Base-by-base conservation (phyloP, 345 rosid species). In the Pistacia integerrima region DNA sequence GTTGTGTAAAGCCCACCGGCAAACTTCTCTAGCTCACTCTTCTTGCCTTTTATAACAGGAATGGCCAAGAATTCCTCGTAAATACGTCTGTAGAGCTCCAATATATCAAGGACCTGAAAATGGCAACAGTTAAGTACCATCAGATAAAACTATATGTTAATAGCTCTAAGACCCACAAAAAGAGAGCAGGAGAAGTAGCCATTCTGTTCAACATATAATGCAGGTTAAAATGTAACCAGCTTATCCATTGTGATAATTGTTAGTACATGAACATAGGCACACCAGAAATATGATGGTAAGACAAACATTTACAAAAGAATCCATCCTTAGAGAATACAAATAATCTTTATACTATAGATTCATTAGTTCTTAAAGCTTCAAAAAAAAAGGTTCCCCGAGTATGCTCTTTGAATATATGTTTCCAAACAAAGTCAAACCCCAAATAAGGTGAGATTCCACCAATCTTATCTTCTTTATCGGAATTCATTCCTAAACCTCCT, bases 1-100 rank as follows among this genome's bases (percentile, higher is more conserved):
- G 93, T 96, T 36, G 98, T 96, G 91, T 96, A 96, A 81, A 88
- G 93, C 64, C 98, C 99, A 69, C 97, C 99, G 77, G 98, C 98
- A 84, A 93, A 96, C 88, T 96, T 96, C 85, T 93, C 98, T 79
- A 87, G 79, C 86, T 96, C 99, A 88, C 97, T 96, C 87, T 93
- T 96, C 89, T 84, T 90, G 51, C 99, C 99, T 84, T 92, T 96
- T 67, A 92, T 81, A 73, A 96, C 92, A 65, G 99, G 99, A 60
- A 93, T 83, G 17, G 99, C 98, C 74, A 96, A 88, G 82, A 83
- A 93, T 76, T 92, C 98, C 85, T 96, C 97, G 75, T 96, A 93
- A 70, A 96, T 90, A 65, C 93, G 88, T 46, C 93, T 84, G 80
- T 96, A 96, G 6, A 96, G 90, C 75, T 93, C 97, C 92, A 96